Evolutionary conservation across 495 filamentous ascomycete species (phyloP).

Genomic region (Daldinia vernicosa): DNA sequence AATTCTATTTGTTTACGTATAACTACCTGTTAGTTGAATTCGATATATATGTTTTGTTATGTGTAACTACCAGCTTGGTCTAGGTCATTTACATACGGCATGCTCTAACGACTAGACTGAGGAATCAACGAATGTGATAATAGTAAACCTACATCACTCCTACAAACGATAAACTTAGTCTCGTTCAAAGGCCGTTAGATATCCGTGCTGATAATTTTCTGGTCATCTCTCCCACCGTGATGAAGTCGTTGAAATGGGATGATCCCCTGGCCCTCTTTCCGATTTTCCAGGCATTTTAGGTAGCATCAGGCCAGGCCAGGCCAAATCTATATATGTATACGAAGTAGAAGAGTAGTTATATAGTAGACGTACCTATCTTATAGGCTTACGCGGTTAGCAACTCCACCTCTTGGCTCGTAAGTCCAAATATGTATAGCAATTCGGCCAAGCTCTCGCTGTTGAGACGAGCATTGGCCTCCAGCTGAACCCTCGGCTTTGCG

Average conservation of each 20-base stretch:
- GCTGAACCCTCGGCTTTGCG: slow-evolving; percentile 91
- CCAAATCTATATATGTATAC: slow-evolving; percentile 24
- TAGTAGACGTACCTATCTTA: slow-evolving; percentile 19
- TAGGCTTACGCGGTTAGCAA: slow-evolving; percentile 51
- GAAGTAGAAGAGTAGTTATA: slow-evolving; percentile 12
- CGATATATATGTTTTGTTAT: neutral
- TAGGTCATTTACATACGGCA: neutral
- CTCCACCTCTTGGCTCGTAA: slow-evolving; percentile 70
- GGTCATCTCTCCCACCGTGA: slow-evolving; percentile 1
- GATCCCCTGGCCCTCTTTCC: neutral
- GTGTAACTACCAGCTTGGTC: slow-evolving; percentile 12
- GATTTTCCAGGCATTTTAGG: slow-evolving; percentile 10
- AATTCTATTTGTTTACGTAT: neutral
- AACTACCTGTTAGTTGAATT: too few species aligned
- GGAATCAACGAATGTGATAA: slow-evolving; percentile 3
- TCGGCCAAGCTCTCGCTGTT: slow-evolving; percentile 83
- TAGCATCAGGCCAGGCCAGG: slow-evolving; percentile 2
- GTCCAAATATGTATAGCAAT: slow-evolving; percentile 84
- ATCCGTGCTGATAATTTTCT: neutral
- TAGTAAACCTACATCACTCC: slow-evolving; percentile 1
- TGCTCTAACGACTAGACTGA: slow-evolving; percentile 4
- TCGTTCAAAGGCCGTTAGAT: neutral
- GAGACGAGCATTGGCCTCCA: slow-evolving; percentile 80
- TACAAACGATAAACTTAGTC: slow-evolving; percentile 5
- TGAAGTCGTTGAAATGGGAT: neutral